Evolutionary conservation across 768 basidiomycete genomes (phyloP), one percentile per base, ranked within the genome.

Genomic region (Lactifluus subvellereus): DNA sequence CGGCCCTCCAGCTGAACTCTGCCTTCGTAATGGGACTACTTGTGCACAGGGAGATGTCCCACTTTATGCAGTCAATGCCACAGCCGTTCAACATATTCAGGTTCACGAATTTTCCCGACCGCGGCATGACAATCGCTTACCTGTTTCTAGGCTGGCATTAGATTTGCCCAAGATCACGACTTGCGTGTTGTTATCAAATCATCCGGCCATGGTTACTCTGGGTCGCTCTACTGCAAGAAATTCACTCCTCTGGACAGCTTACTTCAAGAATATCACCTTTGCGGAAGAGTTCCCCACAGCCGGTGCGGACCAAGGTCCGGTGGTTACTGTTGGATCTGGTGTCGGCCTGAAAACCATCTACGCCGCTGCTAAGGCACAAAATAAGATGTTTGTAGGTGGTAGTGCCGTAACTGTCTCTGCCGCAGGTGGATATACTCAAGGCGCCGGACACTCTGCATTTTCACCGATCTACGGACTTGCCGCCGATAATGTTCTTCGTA

Each of bases 401-500:
- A 43, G 9, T 48, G 68, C 69, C 1, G 67, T 65, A 2, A 69
- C 68, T 6, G 70, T 70, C 22, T 65, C 56, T 3, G 49, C 65
- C 2, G 66, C 68, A 27, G 70, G 70, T 18, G 70, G 70, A 7
- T 71, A 69, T 61, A 45, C 54, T 16, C 70, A 71, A 60, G 70
- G 70, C 14, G 70, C 62, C 2, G 70, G 70, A 8, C 70, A 71
- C 52, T 71, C 70, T 2, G 67, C 54, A 0, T 68, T 69, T 55
- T 67, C 66, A 27, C 70, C 68, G 2, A 45, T 53, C 13, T 60
- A 68, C 30, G 70, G 70, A 11, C 65, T 69, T 16, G 70, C 69
- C 2, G 65, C 69, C 4, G 70, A 71, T 43, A 71, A 70, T 20
- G 68, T 70, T 32, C 59, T 71, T 33, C 61, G 70, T 71, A 52